Evolutionary conservation across 2,329 filamentous ascomycete genomes (phyloP).

Genomic region (Ophiosphaerella narmari): DNA sequence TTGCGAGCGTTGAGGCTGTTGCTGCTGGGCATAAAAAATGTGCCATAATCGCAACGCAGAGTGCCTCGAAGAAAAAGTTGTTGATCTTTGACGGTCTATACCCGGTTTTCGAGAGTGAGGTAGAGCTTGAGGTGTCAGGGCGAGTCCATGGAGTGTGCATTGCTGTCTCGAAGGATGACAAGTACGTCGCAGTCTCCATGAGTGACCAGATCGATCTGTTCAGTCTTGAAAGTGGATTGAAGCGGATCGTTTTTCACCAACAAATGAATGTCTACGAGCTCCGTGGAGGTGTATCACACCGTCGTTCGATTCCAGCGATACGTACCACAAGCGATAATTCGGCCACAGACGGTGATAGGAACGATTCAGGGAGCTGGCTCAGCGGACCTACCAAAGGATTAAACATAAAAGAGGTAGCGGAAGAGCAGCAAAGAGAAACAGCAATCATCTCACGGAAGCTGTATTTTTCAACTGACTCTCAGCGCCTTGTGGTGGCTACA

Average conservation of each 20-base stretch:
- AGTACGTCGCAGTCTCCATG: constrained; percentile 22
- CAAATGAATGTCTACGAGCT: constrained; percentile 32
- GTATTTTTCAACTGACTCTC: constrained; percentile 41
- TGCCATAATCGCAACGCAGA: constrained; percentile 33
- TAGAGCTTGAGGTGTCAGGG: constrained; percentile 18
- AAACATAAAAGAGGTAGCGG: constrained; percentile 29
- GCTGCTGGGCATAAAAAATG: constrained; percentile 41
- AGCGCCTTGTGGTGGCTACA: constrained; percentile 39
- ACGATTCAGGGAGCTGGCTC: constrained; percentile 26
- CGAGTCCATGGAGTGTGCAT: constrained; percentile 17
- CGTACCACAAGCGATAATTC: constrained; percentile 21
- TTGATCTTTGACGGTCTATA: constrained; percentile 36
- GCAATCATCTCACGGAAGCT: constrained; percentile 37
- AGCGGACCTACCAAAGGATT: constrained; percentile 16
- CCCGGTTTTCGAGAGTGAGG: constrained; percentile 16
- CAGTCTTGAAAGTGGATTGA: constrained; percentile 22
- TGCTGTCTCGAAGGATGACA: constrained; percentile 30
- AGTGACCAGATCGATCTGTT: constrained; percentile 29
- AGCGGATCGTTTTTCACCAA: constrained; percentile 27
- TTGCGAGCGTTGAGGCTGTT: constrained; percentile 36
- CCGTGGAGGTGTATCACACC: constrained; percentile 24
- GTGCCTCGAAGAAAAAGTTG: constrained; percentile 21
- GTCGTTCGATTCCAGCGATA: constrained; percentile 23
- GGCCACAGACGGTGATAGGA: constrained; percentile 1
- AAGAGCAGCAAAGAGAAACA: constrained; percentile 34